Conservation (phyloP, 768 basidiomycete species). For the Royoungia palumana region DNA sequence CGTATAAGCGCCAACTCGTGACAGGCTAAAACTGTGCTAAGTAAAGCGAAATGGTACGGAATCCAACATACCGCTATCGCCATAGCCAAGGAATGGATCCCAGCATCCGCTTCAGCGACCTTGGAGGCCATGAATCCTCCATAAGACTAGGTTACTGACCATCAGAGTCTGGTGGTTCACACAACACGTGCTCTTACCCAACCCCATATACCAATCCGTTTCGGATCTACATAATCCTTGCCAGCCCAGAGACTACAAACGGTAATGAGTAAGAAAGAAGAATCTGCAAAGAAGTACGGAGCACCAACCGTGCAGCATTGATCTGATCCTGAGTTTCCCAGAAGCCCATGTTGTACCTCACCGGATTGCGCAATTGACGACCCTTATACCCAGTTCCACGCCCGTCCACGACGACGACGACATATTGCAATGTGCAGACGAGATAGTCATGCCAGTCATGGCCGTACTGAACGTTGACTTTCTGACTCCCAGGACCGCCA, state of each 20-base stretch:
- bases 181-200: slow-evolving; percentile 61
- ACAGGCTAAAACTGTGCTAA: slow-evolving; percentile 56
- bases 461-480: slow-evolving; percentile 60
- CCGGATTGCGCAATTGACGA: slow-evolving; percentile 75
- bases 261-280: neutral
- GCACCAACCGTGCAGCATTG: slow-evolving; percentile 72
- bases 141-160: slow-evolving; percentile 59
- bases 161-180: slow-evolving; percentile 2
- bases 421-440: slow-evolving; percentile 74
- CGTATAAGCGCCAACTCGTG: slow-evolving; percentile 81
- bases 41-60: neutral
- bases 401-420: slow-evolving; percentile 87
- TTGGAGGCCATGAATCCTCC: slow-evolving; percentile 97
- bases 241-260: slow-evolving; percentile 69
- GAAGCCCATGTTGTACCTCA: slow-evolving; percentile 85
- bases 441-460: slow-evolving; percentile 89
- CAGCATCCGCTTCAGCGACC: slow-evolving; percentile 85
- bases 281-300: slow-evolving; percentile 6
- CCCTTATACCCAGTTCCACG: slow-evolving; percentile 94
- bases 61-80: slow-evolving; percentile 70
- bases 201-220: slow-evolving; percentile 94
- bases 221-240: slow-evolving; percentile 84
- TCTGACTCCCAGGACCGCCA: slow-evolving; percentile 86
- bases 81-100: slow-evolving; percentile 88
- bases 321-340: slow-evolving; percentile 91